These are phyloP conservation scores for Arthrocladium fulminans DNA, from an alignment of 2,329 filamentous ascomycete genomes.

Conservation along the genomic window DNA sequence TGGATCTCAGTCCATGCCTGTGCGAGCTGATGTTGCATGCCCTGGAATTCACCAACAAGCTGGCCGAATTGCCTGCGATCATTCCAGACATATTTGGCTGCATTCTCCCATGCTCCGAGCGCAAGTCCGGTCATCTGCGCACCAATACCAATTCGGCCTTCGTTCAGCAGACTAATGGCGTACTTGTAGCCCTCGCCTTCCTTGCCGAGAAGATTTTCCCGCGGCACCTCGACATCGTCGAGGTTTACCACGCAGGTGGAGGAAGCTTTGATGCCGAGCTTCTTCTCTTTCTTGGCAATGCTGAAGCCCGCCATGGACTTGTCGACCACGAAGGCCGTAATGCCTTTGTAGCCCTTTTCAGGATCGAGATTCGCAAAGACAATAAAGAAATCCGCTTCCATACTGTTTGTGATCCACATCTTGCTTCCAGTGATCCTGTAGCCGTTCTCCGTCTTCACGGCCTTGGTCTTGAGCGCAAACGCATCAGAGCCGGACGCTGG, in stretches of 20 bases:
- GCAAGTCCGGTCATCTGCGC: conserved; percentile 98
- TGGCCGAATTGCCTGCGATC: conserved; percentile 95
- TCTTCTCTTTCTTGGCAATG: conserved; percentile 99
- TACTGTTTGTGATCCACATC: conserved; percentile 99
- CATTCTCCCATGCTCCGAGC: conserved; percentile 90
- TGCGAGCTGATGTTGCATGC: conserved; percentile 98
- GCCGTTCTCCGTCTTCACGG: conserved; percentile 69
- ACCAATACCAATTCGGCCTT: conserved; percentile 94
- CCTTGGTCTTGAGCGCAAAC: conserved; percentile 88
- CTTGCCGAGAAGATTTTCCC: conserved; percentile 78
- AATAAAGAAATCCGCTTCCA: conserved; percentile 91
- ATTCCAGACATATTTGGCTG: conserved; percentile 92
- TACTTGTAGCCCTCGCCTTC: conserved; percentile 96
- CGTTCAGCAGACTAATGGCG: conserved; percentile 86
- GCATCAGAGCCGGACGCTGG: conserved; percentile 90
- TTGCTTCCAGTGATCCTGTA: conserved; percentile 82
- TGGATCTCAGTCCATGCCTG: conserved; percentile 91
- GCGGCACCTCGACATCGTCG: conserved; percentile 86
- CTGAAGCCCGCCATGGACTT: conserved; percentile 82
- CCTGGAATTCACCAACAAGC: conserved; percentile 92
- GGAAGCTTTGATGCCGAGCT: conserved; percentile 90
- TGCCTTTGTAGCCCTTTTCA: conserved; percentile 89
- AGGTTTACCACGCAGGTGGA: conserved; percentile 97
- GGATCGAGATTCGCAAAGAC: conserved; percentile 95
- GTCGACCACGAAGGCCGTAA: conserved; percentile 90